Base-by-base conservation (phyloP, 2,329 filamentous ascomycete genomes). In the Aspergillus nomiae region DNA sequence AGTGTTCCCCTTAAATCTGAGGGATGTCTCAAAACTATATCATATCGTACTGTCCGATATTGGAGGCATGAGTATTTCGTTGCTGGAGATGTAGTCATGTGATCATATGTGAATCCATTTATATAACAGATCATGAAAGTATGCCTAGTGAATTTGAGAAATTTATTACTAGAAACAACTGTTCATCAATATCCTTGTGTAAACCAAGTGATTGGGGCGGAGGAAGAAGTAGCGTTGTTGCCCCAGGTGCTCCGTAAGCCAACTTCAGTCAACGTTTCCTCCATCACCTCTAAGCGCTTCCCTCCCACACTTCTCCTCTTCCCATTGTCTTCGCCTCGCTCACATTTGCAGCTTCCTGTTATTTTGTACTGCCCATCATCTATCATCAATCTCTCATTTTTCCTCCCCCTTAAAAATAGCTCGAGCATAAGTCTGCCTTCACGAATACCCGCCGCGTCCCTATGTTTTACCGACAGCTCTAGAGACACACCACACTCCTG, bases 301-400 rank as follows among this genome's bases (percentile, higher is more conserved):
- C 55, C 62, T 51, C 55, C 57, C 34, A 60, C 60, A 41, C 58
- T 41, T 41, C 64, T 65, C 57, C 62, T 64, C 67, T 61, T 60
- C 12, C 63, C 60, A 43, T 65, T 58, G 24, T 59, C 54, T 61
- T 62, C 64, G 34, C 58, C 58, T 63, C 45, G 30, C 28, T 19
- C 19, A 51, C 34, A 21, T 21, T 38, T 50, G 24, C 45, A 38
- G n/a, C 32, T 26, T 38, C 30, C 51, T 14, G 26, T 34, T 24
- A 32, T 38, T 38, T 14, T 8, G 19, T 32, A 21, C 6, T 55
- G 14, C 14, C 51, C 14, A 7, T 19, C 12, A 41, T 28, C 21
- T 24, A 24, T 24, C 30, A 51, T 59, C 21, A 30, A n/a, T 41
- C 26, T 41, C 65, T 56, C 34, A 11, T 36, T 30, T 36, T 51